Evolutionary conservation across 129 eudicot genomes (phyloP), one percentile per base, ranked within the genome.

Genomic region (Arctium lappa): DNA sequence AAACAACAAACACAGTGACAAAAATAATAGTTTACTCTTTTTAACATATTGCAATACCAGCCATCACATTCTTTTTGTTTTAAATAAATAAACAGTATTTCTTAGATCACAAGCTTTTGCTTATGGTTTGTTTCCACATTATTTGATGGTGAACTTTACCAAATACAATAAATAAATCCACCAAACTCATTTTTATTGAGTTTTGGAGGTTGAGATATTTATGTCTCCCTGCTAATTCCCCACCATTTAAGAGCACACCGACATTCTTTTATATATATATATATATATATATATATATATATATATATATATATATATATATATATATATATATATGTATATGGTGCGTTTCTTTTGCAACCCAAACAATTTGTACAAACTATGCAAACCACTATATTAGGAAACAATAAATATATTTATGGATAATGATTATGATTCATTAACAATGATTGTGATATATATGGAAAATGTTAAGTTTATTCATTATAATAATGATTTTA

Each of bases 181-280:
- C 78, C 79, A 72, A 78, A 60, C 68, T 78, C 40, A 44, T 71
- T 78, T 83, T 48, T 18, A 32, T 78, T 69, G 33, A 69, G 39
- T 53, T 7, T 50, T 70, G 73, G 86, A 69, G 33, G 82, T 83
- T 83, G 86, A 60, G 78, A 71, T 60, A 83, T 76, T 77, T 71
- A 83, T 70, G 82, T 70, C 82, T n/a, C 44, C 66, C 33, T 71
- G 4, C 30, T 70, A 60, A 30, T 42, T 48, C 15, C 37, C 33
- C 8, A 63, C 60, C 74, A 60, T 56, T 22, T 32, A 60, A 80
- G 53, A 71, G 9, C 27, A 16, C 8, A 81, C 79, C 79, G 63
- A 68, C 68, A 6, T 60, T 22, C 27, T 22, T 2, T 7, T 40
- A 3, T 16, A 22, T 73, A 8, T 44, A 10, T 10, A 44, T 9